Conservation (phyloP, 192 early-diverging fungal species). For the Backusella tarrabulga region DNA sequence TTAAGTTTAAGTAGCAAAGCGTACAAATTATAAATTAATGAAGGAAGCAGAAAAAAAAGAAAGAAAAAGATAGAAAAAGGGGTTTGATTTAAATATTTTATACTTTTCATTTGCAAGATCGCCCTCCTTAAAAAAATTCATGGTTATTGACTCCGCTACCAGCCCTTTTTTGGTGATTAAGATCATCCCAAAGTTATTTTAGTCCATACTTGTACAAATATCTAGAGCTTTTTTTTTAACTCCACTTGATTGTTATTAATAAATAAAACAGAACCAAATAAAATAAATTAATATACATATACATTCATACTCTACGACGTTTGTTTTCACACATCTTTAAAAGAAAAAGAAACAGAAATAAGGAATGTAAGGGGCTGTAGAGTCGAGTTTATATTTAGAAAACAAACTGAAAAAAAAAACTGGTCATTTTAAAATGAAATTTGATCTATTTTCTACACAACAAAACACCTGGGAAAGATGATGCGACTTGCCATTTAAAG, state of each 20-base stretch:
- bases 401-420: neutral
- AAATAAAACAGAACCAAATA: neutral
- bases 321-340: neutral
- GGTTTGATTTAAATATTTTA: neutral
- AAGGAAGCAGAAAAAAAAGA: neutral
- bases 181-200: constrained; percentile 8
- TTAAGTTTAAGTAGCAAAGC: neutral
- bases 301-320: neutral
- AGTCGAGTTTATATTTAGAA: constrained; percentile 1
- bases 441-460: neutral
- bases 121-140: neutral
- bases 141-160: neutral
- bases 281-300: neutral
- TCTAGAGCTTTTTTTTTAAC: constrained; percentile 9
- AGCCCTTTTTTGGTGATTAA: neutral
- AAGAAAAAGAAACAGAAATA: neutral
- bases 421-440: neutral
- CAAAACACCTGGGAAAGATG: neutral
- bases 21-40: neutral
- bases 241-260: constrained; percentile 3
- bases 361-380: neutral
- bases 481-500: neutral
- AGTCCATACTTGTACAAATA: neutral
- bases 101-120: neutral
- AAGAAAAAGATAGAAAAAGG: neutral